Percentiles rank a stretch among this genome's conserved stretches.
These are phyloP conservation scores for Mortierella hygrophila DNA, from an alignment of 192 early-diverging fungal species.

Conservation along the genomic window DNA sequence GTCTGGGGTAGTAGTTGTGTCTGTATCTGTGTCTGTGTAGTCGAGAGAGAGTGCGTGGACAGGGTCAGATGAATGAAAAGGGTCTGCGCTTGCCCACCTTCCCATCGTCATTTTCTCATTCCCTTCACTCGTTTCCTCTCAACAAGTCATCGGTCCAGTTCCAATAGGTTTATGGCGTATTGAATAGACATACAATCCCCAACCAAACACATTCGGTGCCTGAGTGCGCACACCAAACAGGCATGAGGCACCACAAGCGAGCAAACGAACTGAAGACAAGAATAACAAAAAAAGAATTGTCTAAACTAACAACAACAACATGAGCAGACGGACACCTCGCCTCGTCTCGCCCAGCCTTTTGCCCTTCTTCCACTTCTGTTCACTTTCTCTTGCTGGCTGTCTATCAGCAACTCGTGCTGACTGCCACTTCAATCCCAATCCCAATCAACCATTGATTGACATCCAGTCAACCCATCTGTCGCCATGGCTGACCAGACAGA, in stretches of 20 bases:
- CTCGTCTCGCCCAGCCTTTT: neutral
- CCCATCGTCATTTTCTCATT: neutral
- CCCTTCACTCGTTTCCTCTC: neutral
- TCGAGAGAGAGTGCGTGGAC: neutral
- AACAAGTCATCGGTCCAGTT: too few relatives aligned
- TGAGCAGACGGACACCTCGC: neutral
- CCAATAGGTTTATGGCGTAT: too few relatives aligned
- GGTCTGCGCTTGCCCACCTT: neutral
- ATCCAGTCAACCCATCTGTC: neutral
- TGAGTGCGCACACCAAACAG: too few relatives aligned
- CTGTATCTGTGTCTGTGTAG: neutral
- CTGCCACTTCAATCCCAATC: neutral
- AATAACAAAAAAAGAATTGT: neutral
- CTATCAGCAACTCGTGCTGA: neutral
- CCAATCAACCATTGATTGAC: neutral
- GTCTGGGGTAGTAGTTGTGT: neutral
- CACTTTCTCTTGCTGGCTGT: neutral
- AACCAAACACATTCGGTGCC: too few relatives aligned
- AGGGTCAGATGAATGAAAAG: neutral
- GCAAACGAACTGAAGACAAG: neutral
- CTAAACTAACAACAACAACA: slow-evolving; percentile 4
- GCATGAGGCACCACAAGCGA: neutral
- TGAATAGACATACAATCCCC: too few relatives aligned
- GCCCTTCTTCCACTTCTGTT: neutral
- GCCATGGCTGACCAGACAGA: neutral